Evolutionary conservation across 2,329 filamentous ascomycete species (phyloP).

Genomic region (Coniella vitis): DNA sequence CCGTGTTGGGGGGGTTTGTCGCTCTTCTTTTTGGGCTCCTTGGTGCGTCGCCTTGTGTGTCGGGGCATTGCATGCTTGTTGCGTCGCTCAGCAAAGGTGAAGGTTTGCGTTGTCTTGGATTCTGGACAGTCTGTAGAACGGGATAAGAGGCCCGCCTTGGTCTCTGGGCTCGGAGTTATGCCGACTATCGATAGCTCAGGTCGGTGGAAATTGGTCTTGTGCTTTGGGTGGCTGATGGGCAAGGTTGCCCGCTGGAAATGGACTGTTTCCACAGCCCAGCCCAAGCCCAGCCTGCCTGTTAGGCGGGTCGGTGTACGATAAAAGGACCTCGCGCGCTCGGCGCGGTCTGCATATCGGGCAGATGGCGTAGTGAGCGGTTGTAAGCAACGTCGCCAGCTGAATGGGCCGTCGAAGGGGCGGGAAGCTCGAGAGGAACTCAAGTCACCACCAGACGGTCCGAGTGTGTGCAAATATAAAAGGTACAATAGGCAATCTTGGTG

Average conservation of each 20-base stretch:
- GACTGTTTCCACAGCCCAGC: no score
- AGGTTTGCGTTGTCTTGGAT: not conserved
- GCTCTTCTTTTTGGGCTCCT: not conserved
- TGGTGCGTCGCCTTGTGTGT: not conserved
- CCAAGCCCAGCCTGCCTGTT: not conserved
- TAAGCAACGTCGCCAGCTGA: not conserved
- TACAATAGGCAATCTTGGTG: not conserved
- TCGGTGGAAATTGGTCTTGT: not conserved
- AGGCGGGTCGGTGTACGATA: no score
- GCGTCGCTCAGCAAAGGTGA: not conserved
- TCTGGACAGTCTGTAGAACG: no score
- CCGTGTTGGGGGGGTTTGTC: conserved; percentile 7
- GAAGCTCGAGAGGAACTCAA: no score
- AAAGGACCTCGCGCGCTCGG: not conserved
- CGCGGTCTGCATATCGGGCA: not conserved
- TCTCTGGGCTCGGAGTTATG: no score
- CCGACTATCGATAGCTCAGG: not conserved
- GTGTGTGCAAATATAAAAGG: no score
- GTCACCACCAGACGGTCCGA: no score
- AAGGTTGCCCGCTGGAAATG: no score
- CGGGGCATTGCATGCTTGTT: not conserved
- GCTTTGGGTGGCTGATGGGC: not conserved
- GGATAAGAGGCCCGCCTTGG: no score
- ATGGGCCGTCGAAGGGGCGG: not conserved
- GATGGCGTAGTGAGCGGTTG: not conserved